Evolutionary conservation across 768 basidiomycete genomes (phyloP).

Genomic region (Piloderma croceum): DNA sequence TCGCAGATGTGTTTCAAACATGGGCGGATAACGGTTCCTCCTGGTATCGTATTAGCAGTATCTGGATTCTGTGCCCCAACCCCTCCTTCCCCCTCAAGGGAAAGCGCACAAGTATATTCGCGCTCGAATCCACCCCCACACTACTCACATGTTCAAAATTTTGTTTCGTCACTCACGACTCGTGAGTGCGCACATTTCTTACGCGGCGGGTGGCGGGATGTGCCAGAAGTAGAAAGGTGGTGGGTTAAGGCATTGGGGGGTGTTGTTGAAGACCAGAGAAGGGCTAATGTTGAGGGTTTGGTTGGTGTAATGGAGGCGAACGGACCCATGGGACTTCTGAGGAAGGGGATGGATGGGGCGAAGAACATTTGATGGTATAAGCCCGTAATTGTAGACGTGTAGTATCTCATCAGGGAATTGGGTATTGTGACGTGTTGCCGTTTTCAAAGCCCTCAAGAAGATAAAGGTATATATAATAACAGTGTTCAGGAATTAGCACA

Average conservation of each 20-base stretch:
- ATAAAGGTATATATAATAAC: too few relatives aligned
- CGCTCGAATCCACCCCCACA: conserved; percentile 42
- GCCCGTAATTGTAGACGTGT: too few relatives aligned
- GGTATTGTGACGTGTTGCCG: too few relatives aligned
- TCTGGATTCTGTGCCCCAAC: conserved; percentile 43
- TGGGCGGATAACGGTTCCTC: conserved; percentile 69
- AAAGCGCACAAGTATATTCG: conserved; percentile 25
- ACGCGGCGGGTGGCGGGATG: conserved; percentile 55
- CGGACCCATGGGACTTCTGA: too few relatives aligned
- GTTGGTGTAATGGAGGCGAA: too few relatives aligned
- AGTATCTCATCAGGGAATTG: too few relatives aligned
- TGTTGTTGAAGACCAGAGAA: conserved; percentile 34
- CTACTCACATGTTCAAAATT: conserved; percentile 30
- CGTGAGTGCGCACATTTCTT: conserved; percentile 44
- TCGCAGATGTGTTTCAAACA: conserved; percentile 65
- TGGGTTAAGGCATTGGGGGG: conserved; percentile 60
- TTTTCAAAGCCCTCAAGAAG: too few relatives aligned
- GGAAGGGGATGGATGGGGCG: conserved; percentile 36
- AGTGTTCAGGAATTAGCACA: too few relatives aligned
- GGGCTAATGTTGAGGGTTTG: conserved; percentile 29
- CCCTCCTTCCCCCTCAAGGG: conserved; percentile 4
- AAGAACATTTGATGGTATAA: too few relatives aligned
- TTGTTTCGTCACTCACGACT: conserved; percentile 15
- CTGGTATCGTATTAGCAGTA: conserved; percentile 50
- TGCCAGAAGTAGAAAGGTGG: conserved; percentile 54